These are phyloP conservation scores for Debaryomyces udenii DNA, from an alignment of 1,139 yeast genomes.

Conservation along the genomic window DNA sequence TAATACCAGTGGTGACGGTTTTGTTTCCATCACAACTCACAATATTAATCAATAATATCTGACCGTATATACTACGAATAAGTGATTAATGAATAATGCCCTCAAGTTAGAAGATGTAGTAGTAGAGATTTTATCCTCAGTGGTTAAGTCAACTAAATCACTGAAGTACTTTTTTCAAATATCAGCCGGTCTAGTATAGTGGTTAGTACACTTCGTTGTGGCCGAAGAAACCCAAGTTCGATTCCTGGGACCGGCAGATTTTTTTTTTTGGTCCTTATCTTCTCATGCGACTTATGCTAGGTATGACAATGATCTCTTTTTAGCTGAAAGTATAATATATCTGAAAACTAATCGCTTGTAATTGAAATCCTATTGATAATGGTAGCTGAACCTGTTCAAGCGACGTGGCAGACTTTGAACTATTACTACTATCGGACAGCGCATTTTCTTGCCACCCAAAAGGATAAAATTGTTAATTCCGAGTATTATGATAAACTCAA, in stretches of 20 bases:
- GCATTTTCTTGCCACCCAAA: slow-evolving; percentile 28
- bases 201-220: slow-evolving; percentile 51
- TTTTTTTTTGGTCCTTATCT: slow-evolving; percentile 17
- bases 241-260: slow-evolving; percentile 47
- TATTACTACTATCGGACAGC: slow-evolving; percentile 28
- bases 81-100: not conserved
- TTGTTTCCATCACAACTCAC: slow-evolving; percentile 14
- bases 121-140: no score
- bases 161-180: no score
- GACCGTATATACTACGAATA: not conserved
- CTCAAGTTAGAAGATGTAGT: not conserved
- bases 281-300: slow-evolving; percentile 3
- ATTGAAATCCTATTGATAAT: slow-evolving; percentile 19
- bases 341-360: not conserved
- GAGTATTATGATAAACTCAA: slow-evolving; percentile 22
- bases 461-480: slow-evolving; percentile 25
- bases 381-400: slow-evolving; percentile 54
- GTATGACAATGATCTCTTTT: not conserved
- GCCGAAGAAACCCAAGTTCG: slow-evolving; percentile 52
- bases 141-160: no score
- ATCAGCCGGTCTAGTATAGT: slow-evolving; percentile 47
- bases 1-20: slow-evolving; percentile 11
- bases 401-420: slow-evolving; percentile 36
- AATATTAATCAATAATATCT: slow-evolving; percentile 3
- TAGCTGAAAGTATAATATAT: not conserved